A percentile compares a stretch with the other conserved stretches of the same genome.
Evolutionary conservation across 345 rosid species (phyloP).

Genomic region (Carallia pectinifolia): DNA sequence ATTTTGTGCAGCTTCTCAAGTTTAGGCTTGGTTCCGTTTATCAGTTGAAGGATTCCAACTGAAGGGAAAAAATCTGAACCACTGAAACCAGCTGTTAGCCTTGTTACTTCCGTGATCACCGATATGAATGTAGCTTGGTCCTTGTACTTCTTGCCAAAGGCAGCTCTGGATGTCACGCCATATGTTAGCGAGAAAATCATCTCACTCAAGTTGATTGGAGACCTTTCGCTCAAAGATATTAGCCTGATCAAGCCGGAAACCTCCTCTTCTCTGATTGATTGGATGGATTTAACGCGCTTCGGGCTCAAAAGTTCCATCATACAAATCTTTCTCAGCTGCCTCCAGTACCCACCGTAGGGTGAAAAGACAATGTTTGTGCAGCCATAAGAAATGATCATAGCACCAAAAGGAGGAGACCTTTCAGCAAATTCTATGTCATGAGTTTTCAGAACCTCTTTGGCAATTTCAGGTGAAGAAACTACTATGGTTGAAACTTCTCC

Average conservation of each 20-base stretch:
- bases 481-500: slow-evolving; percentile 1
- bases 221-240: neutral
- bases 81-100: neutral
- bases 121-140: neutral
- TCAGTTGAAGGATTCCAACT: neutral
- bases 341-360: neutral
- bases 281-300: neutral
- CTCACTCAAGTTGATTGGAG: neutral
- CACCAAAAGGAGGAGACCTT: neutral
- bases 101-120: neutral
- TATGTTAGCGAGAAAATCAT: neutral
- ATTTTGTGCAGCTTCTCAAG: neutral
- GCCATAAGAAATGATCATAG: neutral
- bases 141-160: neutral
- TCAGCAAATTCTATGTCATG: slow-evolving; percentile 1
- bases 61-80: slow-evolving; percentile 1
- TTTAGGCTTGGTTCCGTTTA: neutral
- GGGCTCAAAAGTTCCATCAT: neutral
- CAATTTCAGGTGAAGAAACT: neutral
- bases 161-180: neutral
- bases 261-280: neutral
- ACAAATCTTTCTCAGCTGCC: neutral
- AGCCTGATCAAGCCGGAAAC: neutral
- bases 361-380: too few relatives aligned
- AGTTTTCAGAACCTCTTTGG: neutral